A percentile compares a stretch with the other conserved stretches of the same genome.
These are phyloP conservation scores for Obba rivulosa DNA, from an alignment of 768 basidiomycete species.

Conservation along the genomic window DNA sequence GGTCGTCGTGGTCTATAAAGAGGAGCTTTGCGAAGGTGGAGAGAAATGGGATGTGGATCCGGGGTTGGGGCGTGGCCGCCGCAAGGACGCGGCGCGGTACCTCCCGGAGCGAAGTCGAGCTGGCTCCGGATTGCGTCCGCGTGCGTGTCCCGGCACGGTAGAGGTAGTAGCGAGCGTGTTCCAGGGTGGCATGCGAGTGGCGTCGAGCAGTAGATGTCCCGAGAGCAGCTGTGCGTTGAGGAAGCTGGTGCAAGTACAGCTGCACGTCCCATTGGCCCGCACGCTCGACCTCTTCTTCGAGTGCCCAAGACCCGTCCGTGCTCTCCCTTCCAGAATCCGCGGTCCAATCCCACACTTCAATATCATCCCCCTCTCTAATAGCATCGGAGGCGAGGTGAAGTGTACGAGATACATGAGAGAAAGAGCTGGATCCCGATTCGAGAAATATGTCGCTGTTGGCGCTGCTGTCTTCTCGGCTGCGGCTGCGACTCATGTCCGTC, in stretches of 20 bases:
- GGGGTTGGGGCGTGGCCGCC: conserved; percentile 21
- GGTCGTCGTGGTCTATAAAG: conserved; percentile 33
- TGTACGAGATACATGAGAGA: background rate
- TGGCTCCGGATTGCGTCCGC: conserved; percentile 5
- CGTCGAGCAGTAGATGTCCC: background rate
- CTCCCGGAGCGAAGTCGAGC: conserved; percentile 4
- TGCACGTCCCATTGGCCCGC: conserved; percentile 12
- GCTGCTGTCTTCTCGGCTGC: background rate
- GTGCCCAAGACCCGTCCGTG: conserved; percentile 9
- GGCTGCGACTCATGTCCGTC: background rate
- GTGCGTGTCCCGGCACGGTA: conserved; percentile 7
- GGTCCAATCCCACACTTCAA: conserved; percentile 19
- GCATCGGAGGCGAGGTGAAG: background rate
- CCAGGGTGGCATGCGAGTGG: background rate
- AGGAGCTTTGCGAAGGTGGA: conserved; percentile 33
- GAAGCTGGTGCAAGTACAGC: background rate
- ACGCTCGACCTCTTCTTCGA: conserved; percentile 18
- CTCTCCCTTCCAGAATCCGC: conserved; percentile 6
- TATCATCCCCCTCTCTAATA: conserved; percentile 8
- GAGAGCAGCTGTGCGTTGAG: background rate
- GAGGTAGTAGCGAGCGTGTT: background rate
- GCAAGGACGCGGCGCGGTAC: conserved; percentile 1
- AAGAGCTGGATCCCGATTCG: background rate
- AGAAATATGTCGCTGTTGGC: background rate
- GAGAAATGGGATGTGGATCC: conserved; percentile 31